Evolutionary conservation across 371 early-diverging fungal species (phyloP).

Genomic region (Rhizopus arrhizus): DNA sequence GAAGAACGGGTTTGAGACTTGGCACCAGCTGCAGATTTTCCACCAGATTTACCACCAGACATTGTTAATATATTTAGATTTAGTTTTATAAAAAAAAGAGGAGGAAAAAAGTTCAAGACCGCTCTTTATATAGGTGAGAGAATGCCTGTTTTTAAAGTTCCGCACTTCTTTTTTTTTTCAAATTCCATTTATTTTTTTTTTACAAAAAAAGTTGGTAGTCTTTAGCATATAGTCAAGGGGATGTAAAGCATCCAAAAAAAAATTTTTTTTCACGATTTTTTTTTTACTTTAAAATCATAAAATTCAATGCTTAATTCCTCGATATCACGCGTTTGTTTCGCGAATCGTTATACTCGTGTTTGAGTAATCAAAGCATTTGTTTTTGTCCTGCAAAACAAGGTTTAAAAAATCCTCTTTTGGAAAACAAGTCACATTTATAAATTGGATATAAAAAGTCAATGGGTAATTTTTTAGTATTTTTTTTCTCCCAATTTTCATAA

Average conservation of each 20-base stretch:
- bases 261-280: slow-evolving; percentile 11
- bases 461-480: slow-evolving; percentile 7
- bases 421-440: neutral
- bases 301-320: neutral
- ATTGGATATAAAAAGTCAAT: neutral
- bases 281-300: slow-evolving; percentile 1
- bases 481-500: slow-evolving; percentile 17
- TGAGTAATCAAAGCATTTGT: neutral
- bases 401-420: neutral
- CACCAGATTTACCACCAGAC: slow-evolving; percentile 57
- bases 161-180: neutral
- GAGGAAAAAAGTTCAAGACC: slow-evolving; percentile 7
- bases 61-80: slow-evolving; percentile 12
- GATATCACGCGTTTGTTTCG: slow-evolving; percentile 19
- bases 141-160: neutral
- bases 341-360: neutral
- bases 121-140: slow-evolving; percentile 18
- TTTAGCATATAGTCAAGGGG: neutral
- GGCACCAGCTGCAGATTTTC: slow-evolving; percentile 57
- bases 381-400: neutral
- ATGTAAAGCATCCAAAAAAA: slow-evolving; percentile 5
- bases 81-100: neutral
- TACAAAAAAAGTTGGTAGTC: no score
- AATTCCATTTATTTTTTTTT: slow-evolving; percentile 9
- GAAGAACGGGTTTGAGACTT: slow-evolving; percentile 71